Evolutionary conservation across 2,329 filamentous ascomycete genomes (phyloP).

Genomic region (Sphaerostilbella broomeana): DNA sequence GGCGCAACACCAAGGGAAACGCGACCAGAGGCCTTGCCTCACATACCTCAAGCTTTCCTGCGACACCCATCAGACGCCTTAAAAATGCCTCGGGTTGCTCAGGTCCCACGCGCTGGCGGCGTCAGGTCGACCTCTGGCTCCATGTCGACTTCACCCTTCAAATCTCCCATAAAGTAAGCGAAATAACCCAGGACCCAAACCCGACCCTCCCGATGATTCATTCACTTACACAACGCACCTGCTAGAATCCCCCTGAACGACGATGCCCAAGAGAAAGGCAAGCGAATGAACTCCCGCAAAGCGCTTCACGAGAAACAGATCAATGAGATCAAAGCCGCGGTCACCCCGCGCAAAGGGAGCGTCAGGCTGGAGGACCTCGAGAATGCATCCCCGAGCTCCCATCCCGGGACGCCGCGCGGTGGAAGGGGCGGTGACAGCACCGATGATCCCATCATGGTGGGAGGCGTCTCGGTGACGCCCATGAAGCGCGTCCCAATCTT

Average conservation of each 20-base stretch:
- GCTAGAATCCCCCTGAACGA: constrained; percentile 89
- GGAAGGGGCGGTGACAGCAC: constrained; percentile 38
- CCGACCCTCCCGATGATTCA: no score
- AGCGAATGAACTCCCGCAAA: constrained; percentile 78
- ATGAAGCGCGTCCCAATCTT: constrained; percentile 94
- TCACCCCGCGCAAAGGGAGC: constrained; percentile 60
- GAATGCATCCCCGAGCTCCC: constrained; percentile 49
- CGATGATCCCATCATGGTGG: constrained; percentile 58
- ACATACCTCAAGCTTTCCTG: not conserved
- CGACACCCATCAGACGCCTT: not conserved
- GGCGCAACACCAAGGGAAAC: constrained; percentile 1
- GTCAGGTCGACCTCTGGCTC: constrained; percentile 42
- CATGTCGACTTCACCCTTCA: constrained; percentile 45
- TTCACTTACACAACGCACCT: no score
- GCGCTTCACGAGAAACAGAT: constrained; percentile 84
- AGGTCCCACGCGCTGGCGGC: constrained; percentile 44
- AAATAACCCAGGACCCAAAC: no score
- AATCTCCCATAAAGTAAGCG: constrained; percentile 51
- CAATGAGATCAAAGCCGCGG: constrained; percentile 73
- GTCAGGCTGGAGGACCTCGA: constrained; percentile 53
- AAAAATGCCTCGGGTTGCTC: constrained; percentile 52
- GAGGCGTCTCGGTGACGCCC: constrained; percentile 75
- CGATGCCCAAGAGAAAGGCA: constrained; percentile 85
- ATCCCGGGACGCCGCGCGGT: constrained; percentile 45
- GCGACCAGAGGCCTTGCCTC: constrained; percentile 10